phyloP scores from a whole-genome alignment of 345 rosid genomes.

The Geranium rotundifolium region DNA sequence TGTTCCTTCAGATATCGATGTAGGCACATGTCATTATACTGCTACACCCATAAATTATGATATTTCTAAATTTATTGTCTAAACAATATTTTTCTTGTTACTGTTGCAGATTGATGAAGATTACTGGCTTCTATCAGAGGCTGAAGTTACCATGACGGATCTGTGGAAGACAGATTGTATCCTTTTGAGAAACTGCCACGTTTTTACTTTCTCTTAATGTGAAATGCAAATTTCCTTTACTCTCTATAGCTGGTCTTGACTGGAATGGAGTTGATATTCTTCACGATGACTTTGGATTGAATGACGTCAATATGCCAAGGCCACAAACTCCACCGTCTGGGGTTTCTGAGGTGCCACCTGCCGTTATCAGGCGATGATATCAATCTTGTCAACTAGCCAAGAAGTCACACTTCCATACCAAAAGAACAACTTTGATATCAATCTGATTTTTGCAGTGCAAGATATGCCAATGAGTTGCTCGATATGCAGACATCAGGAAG shows the following conservation, averaged over 20 bases:
- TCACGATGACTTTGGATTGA: constrained; percentile 42
- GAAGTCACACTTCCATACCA: too few species aligned
- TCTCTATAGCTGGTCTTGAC: constrained; percentile 44
- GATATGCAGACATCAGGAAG: too few species aligned
- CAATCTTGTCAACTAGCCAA: not conserved
- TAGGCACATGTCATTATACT: constrained; percentile 25
- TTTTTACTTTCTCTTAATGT: not conserved
- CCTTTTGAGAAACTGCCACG: constrained; percentile 26
- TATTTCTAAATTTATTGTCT: not conserved
- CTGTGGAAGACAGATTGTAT: constrained; percentile 90
- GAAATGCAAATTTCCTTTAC: constrained; percentile 34
- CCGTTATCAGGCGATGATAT: constrained; percentile 29
- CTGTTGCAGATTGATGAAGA: constrained; percentile 64
- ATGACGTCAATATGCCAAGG: constrained; percentile 35
- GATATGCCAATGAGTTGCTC: not conserved
- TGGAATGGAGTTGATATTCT: constrained; percentile 41
- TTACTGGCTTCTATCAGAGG: constrained; percentile 86
- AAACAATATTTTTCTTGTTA: not conserved
- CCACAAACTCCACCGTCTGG: constrained; percentile 46
- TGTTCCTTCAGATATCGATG: constrained; percentile 71
- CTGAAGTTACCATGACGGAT: constrained; percentile 81
- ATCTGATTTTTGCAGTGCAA: not conserved
- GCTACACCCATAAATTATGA: too few species aligned
- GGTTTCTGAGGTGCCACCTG: constrained; percentile 27
- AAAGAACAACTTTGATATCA: too few species aligned